Base-by-base conservation (phyloP, 805 yeast species). In the Saturnispora galanensis region DNA sequence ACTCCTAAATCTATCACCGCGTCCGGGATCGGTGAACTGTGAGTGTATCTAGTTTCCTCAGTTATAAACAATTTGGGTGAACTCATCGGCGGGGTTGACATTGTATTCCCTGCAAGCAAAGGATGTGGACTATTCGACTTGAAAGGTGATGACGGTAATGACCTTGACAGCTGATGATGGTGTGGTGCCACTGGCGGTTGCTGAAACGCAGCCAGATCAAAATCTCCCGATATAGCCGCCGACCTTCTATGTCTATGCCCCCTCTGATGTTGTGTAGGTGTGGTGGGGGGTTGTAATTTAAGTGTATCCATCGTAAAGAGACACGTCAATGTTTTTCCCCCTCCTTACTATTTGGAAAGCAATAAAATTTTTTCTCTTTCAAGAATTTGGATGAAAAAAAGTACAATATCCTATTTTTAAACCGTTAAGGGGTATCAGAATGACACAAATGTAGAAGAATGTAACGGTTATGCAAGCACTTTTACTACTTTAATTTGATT, bases 141-240 rank as follows among this genome's bases (percentile, higher is more conserved):
- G 6, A 56, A 38, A 2, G 62, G 62, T 9, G 59, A 54, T 15
- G 54, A 52, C 26, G 52, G 49, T 18, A 51, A 29, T 2, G 59
- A 54, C 30, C 42, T 43, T 11, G 49, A 46, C 13, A 37, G 8
- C 30, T 15, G 13, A 16, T 26, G 37, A n/a, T 26, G 50, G 40
- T 16, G 52, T 17, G 52, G 44, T 8, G 51, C 36, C 10, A 47
- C 47, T 18, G 51, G 56, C 5, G 44, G 35, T 13, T 39, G 42
- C 18, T 50, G 55, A 10, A 57, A 34, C 50, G 44, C 55, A 42
- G 33, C 55, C 31, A 60, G 42, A 53, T 84, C 93, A 57, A 85
- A 83, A 58, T 87, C 95, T 4, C 93, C 93, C 8, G 93, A 83
- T 6, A 87, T 81, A 0, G 95, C 95, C 17, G 90, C 88, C 0